A percentile compares a stretch with the other conserved stretches of the same genome.
Conservation (phyloP, 208 protist genomes). For the Angomonas desouzai region DNA sequence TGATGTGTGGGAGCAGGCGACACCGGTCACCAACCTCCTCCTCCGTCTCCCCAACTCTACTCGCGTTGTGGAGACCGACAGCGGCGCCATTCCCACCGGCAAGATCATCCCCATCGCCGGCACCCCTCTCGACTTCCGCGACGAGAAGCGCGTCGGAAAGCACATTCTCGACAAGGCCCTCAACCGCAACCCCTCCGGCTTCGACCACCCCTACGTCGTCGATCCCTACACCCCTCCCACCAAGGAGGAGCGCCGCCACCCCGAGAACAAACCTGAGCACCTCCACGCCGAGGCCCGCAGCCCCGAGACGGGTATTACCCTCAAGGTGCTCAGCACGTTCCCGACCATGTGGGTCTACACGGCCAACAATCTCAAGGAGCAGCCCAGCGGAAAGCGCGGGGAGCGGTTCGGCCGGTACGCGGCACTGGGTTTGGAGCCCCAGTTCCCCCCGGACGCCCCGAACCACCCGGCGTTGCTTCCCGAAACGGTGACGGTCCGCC, state of each 20-base stretch:
- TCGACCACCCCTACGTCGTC: constrained; percentile 47
- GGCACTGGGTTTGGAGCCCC: constrained; percentile 39
- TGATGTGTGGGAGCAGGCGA: constrained; percentile 18
- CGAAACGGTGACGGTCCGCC: constrained; percentile 26
- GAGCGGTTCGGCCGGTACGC: constrained; percentile 47
- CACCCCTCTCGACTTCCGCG: constrained; percentile 40
- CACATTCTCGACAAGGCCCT: constrained; percentile 30
- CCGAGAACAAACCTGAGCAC: constrained; percentile 26
- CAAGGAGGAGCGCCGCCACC: not conserved
- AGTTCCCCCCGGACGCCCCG: constrained; percentile 39
- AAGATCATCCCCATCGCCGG: constrained; percentile 22
- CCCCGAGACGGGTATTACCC: constrained; percentile 40
- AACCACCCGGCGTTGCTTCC: constrained; percentile 35
- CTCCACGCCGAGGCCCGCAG: constrained; percentile 46
- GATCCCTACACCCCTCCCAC: constrained; percentile 21
- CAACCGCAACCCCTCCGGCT: constrained; percentile 48
- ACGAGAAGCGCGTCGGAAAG: constrained; percentile 26
- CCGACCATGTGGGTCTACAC: constrained; percentile 68
- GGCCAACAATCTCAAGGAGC: constrained; percentile 45
- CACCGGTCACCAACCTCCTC: constrained; percentile 33
- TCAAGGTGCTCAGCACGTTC: constrained; percentile 61
- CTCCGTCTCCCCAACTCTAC: constrained; percentile 34
- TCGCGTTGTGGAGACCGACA: constrained; percentile 30
- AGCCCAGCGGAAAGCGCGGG: constrained; percentile 30
- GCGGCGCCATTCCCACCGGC: constrained; percentile 36